Conservation (phyloP, 2,329 filamentous ascomycete species). For the Incumbomyces lentus region DNA sequence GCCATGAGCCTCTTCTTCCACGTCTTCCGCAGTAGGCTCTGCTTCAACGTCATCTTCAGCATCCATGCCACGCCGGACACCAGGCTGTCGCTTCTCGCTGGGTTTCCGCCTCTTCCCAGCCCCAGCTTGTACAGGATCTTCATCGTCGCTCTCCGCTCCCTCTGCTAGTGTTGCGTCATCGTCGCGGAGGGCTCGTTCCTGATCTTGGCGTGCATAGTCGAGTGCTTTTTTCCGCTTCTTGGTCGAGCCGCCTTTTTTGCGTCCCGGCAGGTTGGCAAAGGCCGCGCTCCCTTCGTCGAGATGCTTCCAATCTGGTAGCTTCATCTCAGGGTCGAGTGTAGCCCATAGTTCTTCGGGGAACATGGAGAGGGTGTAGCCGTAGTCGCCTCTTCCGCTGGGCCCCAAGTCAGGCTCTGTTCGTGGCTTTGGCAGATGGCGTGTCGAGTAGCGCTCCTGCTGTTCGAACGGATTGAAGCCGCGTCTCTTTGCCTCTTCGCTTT, state of each 20-base stretch:
- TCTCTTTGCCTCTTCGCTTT: background rate
- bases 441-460: conserved; percentile 3
- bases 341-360: conserved; percentile 5
- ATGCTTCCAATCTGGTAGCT: conserved; percentile 1
- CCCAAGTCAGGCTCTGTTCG: conserved; percentile 3
- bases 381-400: background rate
- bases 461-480: conserved; percentile 6
- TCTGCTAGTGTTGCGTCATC: background rate
- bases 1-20: background rate
- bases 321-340: conserved; percentile 1
- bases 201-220: background rate
- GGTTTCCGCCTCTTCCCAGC: background rate
- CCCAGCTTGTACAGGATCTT: background rate
- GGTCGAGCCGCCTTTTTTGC: background rate
- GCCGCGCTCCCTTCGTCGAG: background rate
- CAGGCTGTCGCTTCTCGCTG: background rate
- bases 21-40: background rate
- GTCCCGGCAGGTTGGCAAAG: background rate
- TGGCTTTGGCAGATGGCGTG: background rate
- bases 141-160: background rate
- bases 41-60: conserved; percentile 4
- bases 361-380: conserved; percentile 3
- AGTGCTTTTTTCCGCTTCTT: conserved; percentile 3
- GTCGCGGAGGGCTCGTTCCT: background rate
- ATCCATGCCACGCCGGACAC: conserved; percentile 1